These are phyloP conservation scores for Fragaria vesca DNA, from an alignment of 306 rosid species.

Conservation along the genomic window DNA sequence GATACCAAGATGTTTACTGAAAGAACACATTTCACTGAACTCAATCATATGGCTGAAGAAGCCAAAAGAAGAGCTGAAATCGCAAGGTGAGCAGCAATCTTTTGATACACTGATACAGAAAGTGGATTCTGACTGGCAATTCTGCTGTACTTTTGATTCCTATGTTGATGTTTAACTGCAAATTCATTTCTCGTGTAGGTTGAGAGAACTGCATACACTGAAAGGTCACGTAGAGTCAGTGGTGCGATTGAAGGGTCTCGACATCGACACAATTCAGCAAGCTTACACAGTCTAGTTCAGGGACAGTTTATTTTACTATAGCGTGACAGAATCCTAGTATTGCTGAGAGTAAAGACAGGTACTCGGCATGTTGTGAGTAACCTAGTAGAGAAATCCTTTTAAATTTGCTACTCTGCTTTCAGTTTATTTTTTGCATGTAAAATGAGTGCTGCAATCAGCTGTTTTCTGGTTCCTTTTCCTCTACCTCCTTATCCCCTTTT, in stretches of 20 bases:
- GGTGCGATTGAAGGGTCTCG: slow-evolving; percentile 95
- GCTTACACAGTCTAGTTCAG: slow-evolving; percentile 78
- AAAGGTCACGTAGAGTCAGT: slow-evolving; percentile 98
- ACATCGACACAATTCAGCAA: slow-evolving; percentile 97
- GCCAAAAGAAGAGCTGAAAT: slow-evolving; percentile 98
- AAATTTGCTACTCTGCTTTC: slow-evolving; percentile 25
- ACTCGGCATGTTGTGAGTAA: slow-evolving; percentile 30
- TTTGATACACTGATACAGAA: slow-evolving; percentile 15
- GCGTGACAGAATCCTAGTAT: slow-evolving; percentile 39
- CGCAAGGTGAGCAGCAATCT: slow-evolving; percentile 54
- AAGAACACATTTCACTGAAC: slow-evolving; percentile 75
- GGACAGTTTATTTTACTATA: slow-evolving; percentile 30
- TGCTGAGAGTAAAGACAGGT: slow-evolving; percentile 43
- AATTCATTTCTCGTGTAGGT: slow-evolving; percentile 11
- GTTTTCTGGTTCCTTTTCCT: slow-evolving; percentile 13
- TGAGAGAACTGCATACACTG: slow-evolving; percentile 86
- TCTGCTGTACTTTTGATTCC: neutral
- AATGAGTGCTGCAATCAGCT: slow-evolving; percentile 31
- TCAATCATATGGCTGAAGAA: slow-evolving; percentile 97
- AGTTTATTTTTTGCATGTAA: slow-evolving; percentile 31
- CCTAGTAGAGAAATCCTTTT: slow-evolving; percentile 15
- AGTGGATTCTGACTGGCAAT: neutral
- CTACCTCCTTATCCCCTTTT: slow-evolving; percentile 2
- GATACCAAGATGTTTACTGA: slow-evolving; percentile 83
- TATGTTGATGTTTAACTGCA: neutral